phyloP scores from a whole-genome alignment of 345 rosid species.

The Euphorbia pulcherrima region DNA sequence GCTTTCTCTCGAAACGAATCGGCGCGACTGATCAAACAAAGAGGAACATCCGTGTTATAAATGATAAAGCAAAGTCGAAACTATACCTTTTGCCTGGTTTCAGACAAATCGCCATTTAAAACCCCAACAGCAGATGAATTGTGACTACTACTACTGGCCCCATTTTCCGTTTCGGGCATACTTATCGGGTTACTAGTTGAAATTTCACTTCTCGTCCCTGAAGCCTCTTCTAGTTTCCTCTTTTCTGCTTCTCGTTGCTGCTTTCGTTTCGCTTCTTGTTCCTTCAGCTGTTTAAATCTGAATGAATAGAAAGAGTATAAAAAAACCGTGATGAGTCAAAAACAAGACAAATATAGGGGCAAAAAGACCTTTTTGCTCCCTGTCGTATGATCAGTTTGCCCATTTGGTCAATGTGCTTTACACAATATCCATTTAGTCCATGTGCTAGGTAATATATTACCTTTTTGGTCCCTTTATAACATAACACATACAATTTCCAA shows the following conservation, averaged over 20 bases:
- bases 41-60: not conserved
- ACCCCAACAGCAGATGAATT: conserved; percentile 32
- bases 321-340: conserved; percentile 4
- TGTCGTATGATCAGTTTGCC: too few species aligned
- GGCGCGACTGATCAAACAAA: not conserved
- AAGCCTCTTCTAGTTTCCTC: conserved; percentile 46
- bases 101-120: conserved; percentile 44
- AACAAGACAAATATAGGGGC: not conserved
- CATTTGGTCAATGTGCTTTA: too few species aligned
- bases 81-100: conserved; percentile 24
- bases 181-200: conserved; percentile 12
- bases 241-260: conserved; percentile 58
- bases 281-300: conserved; percentile 78
- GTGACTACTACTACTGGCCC: conserved; percentile 12
- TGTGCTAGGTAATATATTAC: too few species aligned
- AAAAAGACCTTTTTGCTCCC: too few species aligned
- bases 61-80: not conserved
- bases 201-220: conserved; percentile 27
- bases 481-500: too few species aligned
- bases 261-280: conserved; percentile 72
- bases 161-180: conserved; percentile 28
- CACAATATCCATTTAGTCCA: too few species aligned
- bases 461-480: too few species aligned
- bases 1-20: too few species aligned
- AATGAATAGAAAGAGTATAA: conserved; percentile 19